These are phyloP conservation scores for Phytopythium kandeliae DNA, from an alignment of 352 stramenopile genomes.

Conservation along the genomic window DNA sequence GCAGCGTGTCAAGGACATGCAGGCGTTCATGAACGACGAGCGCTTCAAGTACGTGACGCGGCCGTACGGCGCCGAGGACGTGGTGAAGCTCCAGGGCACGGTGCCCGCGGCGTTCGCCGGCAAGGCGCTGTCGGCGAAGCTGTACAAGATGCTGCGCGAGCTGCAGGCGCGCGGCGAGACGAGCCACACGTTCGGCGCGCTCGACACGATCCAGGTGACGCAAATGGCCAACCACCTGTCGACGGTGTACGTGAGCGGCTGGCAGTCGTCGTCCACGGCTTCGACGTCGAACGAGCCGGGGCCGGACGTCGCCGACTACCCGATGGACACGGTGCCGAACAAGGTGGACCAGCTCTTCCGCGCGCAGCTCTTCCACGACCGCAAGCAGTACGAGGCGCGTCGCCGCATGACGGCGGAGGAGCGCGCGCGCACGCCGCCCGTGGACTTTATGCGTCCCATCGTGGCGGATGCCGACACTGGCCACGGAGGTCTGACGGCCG, in stretches of 20 bases:
- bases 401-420: conserved; percentile 75
- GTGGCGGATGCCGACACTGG: conserved; percentile 98
- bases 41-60: conserved; percentile 80
- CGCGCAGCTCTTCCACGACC: conserved; percentile 96
- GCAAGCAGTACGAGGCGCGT: conserved; percentile 94
- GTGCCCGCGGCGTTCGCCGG: conserved; percentile 41
- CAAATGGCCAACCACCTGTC: conserved; percentile 94
- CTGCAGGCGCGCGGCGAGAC: conserved; percentile 73
- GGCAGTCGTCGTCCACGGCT: conserved; percentile 94
- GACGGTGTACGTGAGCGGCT: conserved; percentile 96
- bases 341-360: conserved; percentile 98
- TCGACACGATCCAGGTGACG: conserved; percentile 95
- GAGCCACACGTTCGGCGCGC: conserved; percentile 84
- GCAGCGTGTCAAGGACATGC: conserved; percentile 68
- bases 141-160: conserved; percentile 85
- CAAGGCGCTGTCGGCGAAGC: conserved; percentile 63
- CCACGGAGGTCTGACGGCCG: conserved; percentile 93
- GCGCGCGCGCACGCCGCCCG: conserved; percentile 62
- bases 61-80: conserved; percentile 73
- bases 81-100: conserved; percentile 84
- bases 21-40: conserved; percentile 62
- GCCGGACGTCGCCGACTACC: conserved; percentile 98
- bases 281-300: conserved; percentile 95
- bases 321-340: conserved; percentile 97
- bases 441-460: conserved; percentile 97